Percentiles rank a stretch among this genome's conserved stretches.
These are phyloP conservation scores for Coemansia sp. DNA, from an alignment of 371 early-diverging fungal genomes.

Conservation along the genomic window DNA sequence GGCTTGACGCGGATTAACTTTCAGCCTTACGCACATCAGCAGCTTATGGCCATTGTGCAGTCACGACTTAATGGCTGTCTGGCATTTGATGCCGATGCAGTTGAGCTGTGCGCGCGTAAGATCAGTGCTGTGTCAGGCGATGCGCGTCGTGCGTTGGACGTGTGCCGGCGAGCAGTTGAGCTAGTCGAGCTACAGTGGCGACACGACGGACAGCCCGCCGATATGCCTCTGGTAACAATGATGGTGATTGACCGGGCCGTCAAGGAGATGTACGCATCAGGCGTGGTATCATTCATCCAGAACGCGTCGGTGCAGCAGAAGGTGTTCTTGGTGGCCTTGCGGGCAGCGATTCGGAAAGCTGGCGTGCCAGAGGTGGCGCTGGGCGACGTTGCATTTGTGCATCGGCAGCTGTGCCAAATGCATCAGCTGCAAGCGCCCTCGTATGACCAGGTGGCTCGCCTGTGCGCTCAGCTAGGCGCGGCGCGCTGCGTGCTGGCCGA, in stretches of 20 bases:
- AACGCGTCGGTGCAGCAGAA: constrained; percentile 79
- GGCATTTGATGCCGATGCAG: constrained; percentile 78
- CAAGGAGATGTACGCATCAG: constrained; percentile 81
- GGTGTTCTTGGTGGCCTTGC: constrained; percentile 73
- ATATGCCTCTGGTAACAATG: constrained; percentile 64
- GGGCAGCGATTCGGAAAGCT: constrained; percentile 60
- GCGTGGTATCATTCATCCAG: constrained; percentile 70
- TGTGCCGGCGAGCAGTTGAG: constrained; percentile 87
- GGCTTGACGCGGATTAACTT: constrained; percentile 89
- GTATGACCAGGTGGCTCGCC: constrained; percentile 60
- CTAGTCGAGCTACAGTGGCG: constrained; percentile 63
- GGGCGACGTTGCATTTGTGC: constrained; percentile 63
- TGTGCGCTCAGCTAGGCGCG: constrained; percentile 72
- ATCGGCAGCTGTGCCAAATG: constrained; percentile 66
- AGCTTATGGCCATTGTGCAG: constrained; percentile 81
- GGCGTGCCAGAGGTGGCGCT: constrained; percentile 79
- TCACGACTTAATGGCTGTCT: constrained; percentile 72
- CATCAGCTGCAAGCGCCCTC: constrained; percentile 64
- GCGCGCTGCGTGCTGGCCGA: constrained; percentile 64
- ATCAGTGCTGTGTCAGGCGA: constrained; percentile 97
- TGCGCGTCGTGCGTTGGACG: constrained; percentile 94
- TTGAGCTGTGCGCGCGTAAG: constrained; percentile 93
- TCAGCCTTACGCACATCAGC: constrained; percentile 81
- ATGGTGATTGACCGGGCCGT: constrained; percentile 73
- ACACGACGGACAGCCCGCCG: constrained; percentile 1